Percentiles rank a stretch among this genome's conserved stretches.
phyloP scores from a whole-genome alignment of 768 basidiomycete genomes.

The Agaricus blazei region DNA sequence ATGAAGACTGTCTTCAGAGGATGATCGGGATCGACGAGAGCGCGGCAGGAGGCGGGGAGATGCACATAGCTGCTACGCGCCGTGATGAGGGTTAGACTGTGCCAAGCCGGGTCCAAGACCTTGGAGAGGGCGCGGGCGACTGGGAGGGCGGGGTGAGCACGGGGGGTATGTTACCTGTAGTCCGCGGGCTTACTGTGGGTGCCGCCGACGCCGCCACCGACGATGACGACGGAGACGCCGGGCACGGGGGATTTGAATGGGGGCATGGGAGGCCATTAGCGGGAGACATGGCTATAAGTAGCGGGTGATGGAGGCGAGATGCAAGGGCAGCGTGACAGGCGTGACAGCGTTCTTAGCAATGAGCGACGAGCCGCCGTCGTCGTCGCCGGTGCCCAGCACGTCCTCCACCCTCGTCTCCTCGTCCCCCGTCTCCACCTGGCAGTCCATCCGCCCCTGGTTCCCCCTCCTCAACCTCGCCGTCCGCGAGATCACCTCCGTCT shows the following conservation, averaged over 20 bases:
- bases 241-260: not conserved
- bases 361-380: constrained; percentile 4
- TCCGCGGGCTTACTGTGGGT: not conserved
- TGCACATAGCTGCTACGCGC: constrained; percentile 41
- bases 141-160: constrained; percentile 6
- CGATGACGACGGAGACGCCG: not conserved
- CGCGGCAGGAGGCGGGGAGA: constrained; percentile 43
- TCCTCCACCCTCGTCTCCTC: constrained; percentile 7
- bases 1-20: constrained; percentile 22
- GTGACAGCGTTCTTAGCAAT: not conserved
- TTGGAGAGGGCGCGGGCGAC: constrained; percentile 36
- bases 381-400: constrained; percentile 1
- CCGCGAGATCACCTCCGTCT: constrained; percentile 81
- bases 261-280: no score
- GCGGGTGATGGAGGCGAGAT: no score
- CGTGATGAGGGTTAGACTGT: constrained; percentile 47
- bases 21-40: constrained; percentile 36
- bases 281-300: no score
- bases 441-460: constrained; percentile 71
- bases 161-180: not conserved
- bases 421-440: constrained; percentile 44
- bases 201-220: constrained; percentile 4
- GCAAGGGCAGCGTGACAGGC: not conserved
- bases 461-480: constrained; percentile 68
- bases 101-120: constrained; percentile 37